Conservation (phyloP, 192 early-diverging fungal species). For the Entomortierella lignicola region DNA sequence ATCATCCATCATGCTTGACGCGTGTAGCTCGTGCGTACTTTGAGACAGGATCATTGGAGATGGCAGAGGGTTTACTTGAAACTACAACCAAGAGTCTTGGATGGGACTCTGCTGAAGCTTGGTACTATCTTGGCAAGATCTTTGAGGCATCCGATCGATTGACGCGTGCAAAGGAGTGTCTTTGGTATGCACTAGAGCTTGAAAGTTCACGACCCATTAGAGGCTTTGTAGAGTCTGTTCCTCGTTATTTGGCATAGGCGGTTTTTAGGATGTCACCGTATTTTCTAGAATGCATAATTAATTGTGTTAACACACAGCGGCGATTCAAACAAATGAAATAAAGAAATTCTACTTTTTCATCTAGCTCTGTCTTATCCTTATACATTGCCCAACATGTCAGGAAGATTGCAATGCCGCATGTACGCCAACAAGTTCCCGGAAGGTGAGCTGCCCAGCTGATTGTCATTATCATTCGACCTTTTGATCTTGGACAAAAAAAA, state of each 20-base stretch:
- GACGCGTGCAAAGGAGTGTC: slow-evolving; percentile 63
- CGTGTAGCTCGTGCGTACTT: slow-evolving; percentile 61
- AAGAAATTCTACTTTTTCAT: not conserved
- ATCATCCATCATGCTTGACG: slow-evolving; percentile 55
- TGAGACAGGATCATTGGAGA: slow-evolving; percentile 54
- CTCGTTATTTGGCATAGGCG: slow-evolving; percentile 23
- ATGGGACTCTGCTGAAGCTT: slow-evolving; percentile 74
- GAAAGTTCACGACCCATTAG: slow-evolving; percentile 65
- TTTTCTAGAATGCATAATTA: not conserved
- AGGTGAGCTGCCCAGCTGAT: slow-evolving; percentile 12
- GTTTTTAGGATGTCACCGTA: not conserved
- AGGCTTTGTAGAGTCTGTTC: slow-evolving; percentile 55
- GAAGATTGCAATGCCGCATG: slow-evolving; percentile 83
- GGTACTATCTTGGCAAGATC: slow-evolving; percentile 65
- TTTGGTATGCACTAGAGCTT: slow-evolving; percentile 70
- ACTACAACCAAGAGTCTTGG: slow-evolving; percentile 61
- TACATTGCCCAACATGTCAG: slow-evolving; percentile 38
- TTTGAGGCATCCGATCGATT: slow-evolving; percentile 57
- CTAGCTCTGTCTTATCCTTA: not conserved
- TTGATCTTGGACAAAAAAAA: too few relatives aligned
- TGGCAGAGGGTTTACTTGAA: slow-evolving; percentile 67
- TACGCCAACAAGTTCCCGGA: slow-evolving; percentile 95
- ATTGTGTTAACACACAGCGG: not conserved
- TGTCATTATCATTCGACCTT: too few relatives aligned
- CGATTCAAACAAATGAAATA: too few relatives aligned